A percentile compares a stretch with the other conserved stretches of the same genome.
Conservation (phyloP, 176 grass and related monocot species). For the Bothriochloa decipiens region DNA sequence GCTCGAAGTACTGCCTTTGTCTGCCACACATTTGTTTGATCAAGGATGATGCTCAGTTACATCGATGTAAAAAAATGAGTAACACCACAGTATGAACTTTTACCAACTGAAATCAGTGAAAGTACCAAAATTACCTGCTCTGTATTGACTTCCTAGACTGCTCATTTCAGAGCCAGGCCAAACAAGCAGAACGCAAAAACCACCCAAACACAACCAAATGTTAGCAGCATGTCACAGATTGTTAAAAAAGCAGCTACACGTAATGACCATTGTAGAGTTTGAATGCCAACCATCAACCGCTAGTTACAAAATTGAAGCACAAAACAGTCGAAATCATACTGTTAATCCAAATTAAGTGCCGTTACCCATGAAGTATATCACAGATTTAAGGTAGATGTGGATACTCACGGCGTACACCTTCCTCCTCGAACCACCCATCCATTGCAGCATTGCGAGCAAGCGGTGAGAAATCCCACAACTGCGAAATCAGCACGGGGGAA, state of each 20-base stretch:
- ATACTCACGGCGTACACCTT: conserved; percentile 78
- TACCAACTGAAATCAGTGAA: conserved; percentile 14
- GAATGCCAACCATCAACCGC: conserved; percentile 9
- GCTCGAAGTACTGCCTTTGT: conserved; percentile 96
- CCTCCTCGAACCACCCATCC: conserved; percentile 83
- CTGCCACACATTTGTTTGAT: conserved; percentile 47
- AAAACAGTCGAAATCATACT: background rate
- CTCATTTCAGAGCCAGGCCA: conserved; percentile 39
- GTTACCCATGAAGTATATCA: background rate
- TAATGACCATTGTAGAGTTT: background rate
- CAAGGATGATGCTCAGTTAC: conserved; percentile 1
- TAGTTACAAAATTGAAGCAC: background rate
- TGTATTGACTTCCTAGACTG: conserved; percentile 82
- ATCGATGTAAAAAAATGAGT: background rate
- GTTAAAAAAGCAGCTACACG: conserved; percentile 27
- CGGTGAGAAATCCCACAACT: background rate
- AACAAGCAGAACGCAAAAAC: conserved; percentile 31
- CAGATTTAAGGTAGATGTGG: background rate
- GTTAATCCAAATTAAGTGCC: background rate
- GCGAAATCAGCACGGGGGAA: background rate
- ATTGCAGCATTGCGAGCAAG: conserved; percentile 71
- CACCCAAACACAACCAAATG: conserved; percentile 21
- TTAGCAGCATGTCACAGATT: conserved; percentile 14
- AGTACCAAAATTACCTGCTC: conserved; percentile 69
- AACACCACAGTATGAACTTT: conserved; percentile 9